Evolutionary conservation across 1,284 basidiomycete species (phyloP).

Genomic region (Irpex rosettiformis): DNA sequence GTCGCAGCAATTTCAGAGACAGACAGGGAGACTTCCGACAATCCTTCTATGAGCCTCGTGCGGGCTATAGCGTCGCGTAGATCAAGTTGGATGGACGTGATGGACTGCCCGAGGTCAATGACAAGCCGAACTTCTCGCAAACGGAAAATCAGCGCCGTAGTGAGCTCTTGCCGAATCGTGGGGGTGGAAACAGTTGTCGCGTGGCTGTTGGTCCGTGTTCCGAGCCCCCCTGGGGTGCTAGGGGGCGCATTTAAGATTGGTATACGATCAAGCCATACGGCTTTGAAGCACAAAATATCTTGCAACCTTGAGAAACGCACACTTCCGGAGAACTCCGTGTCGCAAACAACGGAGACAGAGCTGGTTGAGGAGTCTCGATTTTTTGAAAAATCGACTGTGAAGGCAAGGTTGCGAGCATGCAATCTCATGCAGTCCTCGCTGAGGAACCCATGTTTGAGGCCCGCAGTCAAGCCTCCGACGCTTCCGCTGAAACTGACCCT

Average conservation of each 20-base stretch:
- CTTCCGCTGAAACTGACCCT: constrained; percentile 73
- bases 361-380: constrained; percentile 37
- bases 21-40: constrained; percentile 62
- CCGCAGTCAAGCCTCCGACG: constrained; percentile 74
- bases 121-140: constrained; percentile 70
- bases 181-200: constrained; percentile 8
- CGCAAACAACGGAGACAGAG: constrained; percentile 66
- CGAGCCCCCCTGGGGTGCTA: constrained; percentile 19
- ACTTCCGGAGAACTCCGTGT: constrained; percentile 73
- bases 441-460: constrained; percentile 78
- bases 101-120: constrained; percentile 75
- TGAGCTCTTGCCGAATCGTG: constrained; percentile 43
- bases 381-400: constrained; percentile 66
- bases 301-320: constrained; percentile 79
- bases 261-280: constrained; percentile 86
- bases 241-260: constrained; percentile 52
- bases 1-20: constrained; percentile 60
- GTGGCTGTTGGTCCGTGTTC: constrained; percentile 9
- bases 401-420: constrained; percentile 71
- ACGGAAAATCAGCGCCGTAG: constrained; percentile 62
- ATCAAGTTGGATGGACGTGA: constrained; percentile 60
- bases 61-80: constrained; percentile 59
- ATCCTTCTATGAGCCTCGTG: constrained; percentile 53
- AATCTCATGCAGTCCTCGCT: constrained; percentile 77
- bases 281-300: constrained; percentile 86